phyloP scores from a whole-genome alignment of 1,284 basidiomycete genomes.

The Amylostereum chailletii region DNA sequence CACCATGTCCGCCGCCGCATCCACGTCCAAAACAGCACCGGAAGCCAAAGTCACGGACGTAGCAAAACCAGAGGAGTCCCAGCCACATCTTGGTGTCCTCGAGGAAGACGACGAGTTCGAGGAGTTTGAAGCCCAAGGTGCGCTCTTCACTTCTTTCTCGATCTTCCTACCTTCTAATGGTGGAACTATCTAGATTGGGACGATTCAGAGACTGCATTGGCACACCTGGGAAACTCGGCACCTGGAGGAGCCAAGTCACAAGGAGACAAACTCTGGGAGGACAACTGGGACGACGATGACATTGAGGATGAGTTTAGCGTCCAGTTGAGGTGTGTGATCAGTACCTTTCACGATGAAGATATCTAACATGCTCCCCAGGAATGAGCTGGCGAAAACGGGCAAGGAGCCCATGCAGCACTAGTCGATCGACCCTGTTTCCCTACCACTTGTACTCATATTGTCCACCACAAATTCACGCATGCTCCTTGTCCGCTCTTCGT shows the following conservation, averaged over 20 bases:
- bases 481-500: too few relatives aligned
- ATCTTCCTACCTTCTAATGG: background rate
- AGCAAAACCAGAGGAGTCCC: constrained; percentile 29
- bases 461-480: too few relatives aligned
- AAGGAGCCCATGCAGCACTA: constrained; percentile 54
- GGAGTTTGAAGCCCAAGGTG: constrained; percentile 69
- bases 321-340: constrained; percentile 73
- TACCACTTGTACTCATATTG: too few relatives aligned
- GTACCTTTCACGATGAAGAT: background rate
- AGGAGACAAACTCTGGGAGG: constrained; percentile 91
- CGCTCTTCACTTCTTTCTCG: constrained; percentile 8
- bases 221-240: constrained; percentile 62
- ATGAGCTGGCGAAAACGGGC: constrained; percentile 55
- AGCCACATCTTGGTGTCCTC: constrained; percentile 58
- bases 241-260: constrained; percentile 67
- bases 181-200: constrained; percentile 61
- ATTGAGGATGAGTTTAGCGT: constrained; percentile 96
- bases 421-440: background rate
- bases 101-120: constrained; percentile 86
- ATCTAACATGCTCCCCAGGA: constrained; percentile 27
- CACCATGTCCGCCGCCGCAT: constrained; percentile 20
- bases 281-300: constrained; percentile 99
- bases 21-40: constrained; percentile 27
- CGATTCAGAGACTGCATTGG: constrained; percentile 73
- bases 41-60: constrained; percentile 25